Percentiles rank a stretch among this genome's conserved stretches.
phyloP scores from a whole-genome alignment of 805 yeast species.

The Vanderwaltozyma yarrowii region DNA sequence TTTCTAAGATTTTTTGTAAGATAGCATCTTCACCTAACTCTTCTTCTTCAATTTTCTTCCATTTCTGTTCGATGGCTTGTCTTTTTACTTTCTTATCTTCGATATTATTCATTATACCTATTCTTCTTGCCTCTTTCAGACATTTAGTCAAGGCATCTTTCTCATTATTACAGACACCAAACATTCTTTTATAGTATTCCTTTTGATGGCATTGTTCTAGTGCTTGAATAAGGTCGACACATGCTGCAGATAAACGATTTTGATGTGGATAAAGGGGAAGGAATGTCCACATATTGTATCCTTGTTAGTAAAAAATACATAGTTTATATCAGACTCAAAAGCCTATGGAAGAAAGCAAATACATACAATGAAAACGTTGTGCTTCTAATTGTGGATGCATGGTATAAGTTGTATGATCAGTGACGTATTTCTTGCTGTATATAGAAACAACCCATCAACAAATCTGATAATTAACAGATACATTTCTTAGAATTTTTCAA shows the following conservation, averaged over 20 bases:
- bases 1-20: constrained; percentile 53
- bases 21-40: constrained; percentile 68
- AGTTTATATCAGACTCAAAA: not conserved
- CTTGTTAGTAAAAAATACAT: constrained; percentile 7
- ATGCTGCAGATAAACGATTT: constrained; percentile 33
- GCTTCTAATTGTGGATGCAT: constrained; percentile 50
- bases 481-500: no score
- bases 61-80: constrained; percentile 42
- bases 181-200: constrained; percentile 54
- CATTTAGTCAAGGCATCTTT: constrained; percentile 74
- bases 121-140: constrained; percentile 64
- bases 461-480: no score
- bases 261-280: no score
- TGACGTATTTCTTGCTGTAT: no score
- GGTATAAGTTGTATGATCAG: not conserved
- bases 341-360: not conserved
- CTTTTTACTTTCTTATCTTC: constrained; percentile 46
- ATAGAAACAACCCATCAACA: no score
- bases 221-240: constrained; percentile 75
- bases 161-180: constrained; percentile 78
- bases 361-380: constrained; percentile 37
- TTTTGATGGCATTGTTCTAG: constrained; percentile 79
- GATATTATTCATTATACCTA: constrained; percentile 46
- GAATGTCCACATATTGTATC: no score
- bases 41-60: constrained; percentile 62